Evolutionary conservation across 1,284 basidiomycete species (phyloP).

Genomic region (Naganishia sp.): DNA sequence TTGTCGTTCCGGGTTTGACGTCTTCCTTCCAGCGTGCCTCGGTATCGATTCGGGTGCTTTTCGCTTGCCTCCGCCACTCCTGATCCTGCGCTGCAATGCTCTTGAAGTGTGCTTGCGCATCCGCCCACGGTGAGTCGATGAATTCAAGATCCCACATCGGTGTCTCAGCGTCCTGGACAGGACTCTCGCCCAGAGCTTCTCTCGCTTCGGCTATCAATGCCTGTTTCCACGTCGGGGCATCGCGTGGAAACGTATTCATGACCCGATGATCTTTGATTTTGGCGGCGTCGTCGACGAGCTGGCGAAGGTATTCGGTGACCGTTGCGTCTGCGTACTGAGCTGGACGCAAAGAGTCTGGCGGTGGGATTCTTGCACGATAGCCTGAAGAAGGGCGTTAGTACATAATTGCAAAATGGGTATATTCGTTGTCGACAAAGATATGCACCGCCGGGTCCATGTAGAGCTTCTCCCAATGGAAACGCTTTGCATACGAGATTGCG

Average conservation of each 20-base stretch:
- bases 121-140: conserved; percentile 23
- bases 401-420: not conserved
- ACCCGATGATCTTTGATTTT: conserved; percentile 26
- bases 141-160: conserved; percentile 24
- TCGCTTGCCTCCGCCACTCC: conserved; percentile 22
- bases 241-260: conserved; percentile 13
- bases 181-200: not conserved
- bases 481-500: not conserved
- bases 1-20: conserved; percentile 1
- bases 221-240: conserved; percentile 17
- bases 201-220: conserved; percentile 9
- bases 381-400: conserved; percentile 3
- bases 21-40: conserved; percentile 19
- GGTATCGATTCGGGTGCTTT: conserved; percentile 6
- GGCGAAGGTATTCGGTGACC: conserved; percentile 14
- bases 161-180: not conserved
- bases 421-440: not conserved
- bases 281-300: conserved; percentile 2
- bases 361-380: conserved; percentile 10
- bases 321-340: conserved; percentile 11
- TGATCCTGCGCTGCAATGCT: conserved; percentile 21
- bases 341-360: conserved; percentile 15
- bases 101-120: conserved; percentile 16
- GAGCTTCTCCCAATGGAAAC: too few relatives aligned
- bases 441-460: not conserved